Percentiles rank a stretch among this genome's conserved stretches.
phyloP scores from a whole-genome alignment of 345 rosid genomes.

The Eucalyptus rudis region DNA sequence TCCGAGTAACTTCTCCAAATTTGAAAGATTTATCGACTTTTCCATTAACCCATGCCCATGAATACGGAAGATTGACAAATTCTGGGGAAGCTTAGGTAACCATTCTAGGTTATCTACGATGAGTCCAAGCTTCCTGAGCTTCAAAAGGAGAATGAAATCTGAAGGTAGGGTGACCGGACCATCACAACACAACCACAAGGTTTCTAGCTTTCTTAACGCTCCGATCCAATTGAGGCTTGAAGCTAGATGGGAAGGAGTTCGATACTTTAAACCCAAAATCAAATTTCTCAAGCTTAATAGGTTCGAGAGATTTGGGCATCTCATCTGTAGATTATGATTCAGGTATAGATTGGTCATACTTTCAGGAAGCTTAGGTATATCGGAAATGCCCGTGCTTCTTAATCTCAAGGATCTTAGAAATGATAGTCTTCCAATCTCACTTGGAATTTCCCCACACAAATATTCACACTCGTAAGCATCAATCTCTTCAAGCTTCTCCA shows the following conservation, averaged over 20 bases:
- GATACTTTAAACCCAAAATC: fast-evolving
- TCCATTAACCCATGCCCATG: fast-evolving
- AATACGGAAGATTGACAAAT: fast-evolving
- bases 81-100: background rate
- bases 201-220: background rate
- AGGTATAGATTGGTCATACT: background rate
- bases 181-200: fast-evolving
- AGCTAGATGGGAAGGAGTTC: fast-evolving
- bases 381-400: fast-evolving
- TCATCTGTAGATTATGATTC: fast-evolving
- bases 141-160: too few relatives aligned
- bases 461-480: fast-evolving
- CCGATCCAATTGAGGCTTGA: background rate
- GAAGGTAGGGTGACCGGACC: fast-evolving
- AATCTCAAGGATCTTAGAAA: fast-evolving
- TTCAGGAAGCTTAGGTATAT: background rate
- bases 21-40: too few relatives aligned
- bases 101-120: fast-evolving
- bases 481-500: background rate
- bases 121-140: fast-evolving
- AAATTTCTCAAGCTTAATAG: background rate
- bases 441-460: background rate
- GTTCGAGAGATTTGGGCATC: background rate
- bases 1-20: too few relatives aligned
- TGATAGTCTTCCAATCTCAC: background rate